phyloP scores from a whole-genome alignment of 108 stramenopile species.

The Halocafeteria seosinensis region DNA sequence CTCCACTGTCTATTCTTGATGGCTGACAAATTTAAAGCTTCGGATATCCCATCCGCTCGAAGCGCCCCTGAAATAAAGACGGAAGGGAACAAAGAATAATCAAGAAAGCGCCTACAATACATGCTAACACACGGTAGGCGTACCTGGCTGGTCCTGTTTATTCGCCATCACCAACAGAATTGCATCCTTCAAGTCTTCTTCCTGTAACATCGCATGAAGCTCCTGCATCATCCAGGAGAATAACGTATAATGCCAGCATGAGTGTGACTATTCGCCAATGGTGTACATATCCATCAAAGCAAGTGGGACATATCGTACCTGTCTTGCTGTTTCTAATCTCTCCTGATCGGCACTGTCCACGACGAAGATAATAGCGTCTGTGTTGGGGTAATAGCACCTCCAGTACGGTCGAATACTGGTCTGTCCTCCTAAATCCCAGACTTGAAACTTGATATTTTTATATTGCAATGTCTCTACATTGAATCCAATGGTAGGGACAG shows the following conservation, averaged over 20 bases:
- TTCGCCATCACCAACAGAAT: constrained; percentile 47
- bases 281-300: too few species aligned
- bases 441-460: constrained; percentile 98
- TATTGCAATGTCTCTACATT: constrained; percentile 98
- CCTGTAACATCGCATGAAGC: constrained; percentile 15
- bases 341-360: constrained; percentile 91
- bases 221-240: too few species aligned
- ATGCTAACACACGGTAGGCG: too few species aligned
- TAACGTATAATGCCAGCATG: too few species aligned
- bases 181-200: constrained; percentile 36
- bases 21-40: constrained; percentile 29
- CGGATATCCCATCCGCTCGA: constrained; percentile 37
- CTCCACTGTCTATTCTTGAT: constrained; percentile 29
- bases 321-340: constrained; percentile 69
- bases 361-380: constrained; percentile 97
- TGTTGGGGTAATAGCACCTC: constrained; percentile 98
- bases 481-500: constrained; percentile 98
- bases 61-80: too few species aligned
- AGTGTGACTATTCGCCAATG: too few species aligned
- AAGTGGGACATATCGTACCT: too few species aligned
- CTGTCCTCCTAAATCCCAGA: constrained; percentile 98
- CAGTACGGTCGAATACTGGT: constrained; percentile 97
- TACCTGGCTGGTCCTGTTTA: constrained; percentile 49
- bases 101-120: too few species aligned
- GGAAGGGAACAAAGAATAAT: too few species aligned